Evolutionary conservation across 164 flowering plant species (phyloP).

Genomic region (Kingdonia uniflora): DNA sequence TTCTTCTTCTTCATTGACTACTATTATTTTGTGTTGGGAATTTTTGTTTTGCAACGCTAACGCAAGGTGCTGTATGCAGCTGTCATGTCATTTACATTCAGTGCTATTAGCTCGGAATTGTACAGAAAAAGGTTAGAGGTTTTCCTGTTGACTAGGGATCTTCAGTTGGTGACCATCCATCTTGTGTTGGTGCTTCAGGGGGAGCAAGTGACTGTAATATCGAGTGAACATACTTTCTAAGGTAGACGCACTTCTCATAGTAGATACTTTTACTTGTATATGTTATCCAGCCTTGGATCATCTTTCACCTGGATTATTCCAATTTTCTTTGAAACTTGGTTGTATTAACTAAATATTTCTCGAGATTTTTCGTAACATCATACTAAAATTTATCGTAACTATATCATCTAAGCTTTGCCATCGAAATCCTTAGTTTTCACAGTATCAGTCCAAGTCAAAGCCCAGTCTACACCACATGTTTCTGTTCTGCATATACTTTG

Average conservation of each 20-base stretch:
- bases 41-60: background rate
- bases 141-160: background rate
- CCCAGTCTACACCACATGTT: too few relatives aligned
- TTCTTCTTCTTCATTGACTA: background rate
- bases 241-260: background rate
- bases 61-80: background rate
- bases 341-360: too few relatives aligned
- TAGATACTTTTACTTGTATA: background rate
- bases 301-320: too few relatives aligned
- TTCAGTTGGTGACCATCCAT: background rate
- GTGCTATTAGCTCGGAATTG: background rate
- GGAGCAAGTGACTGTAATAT: background rate
- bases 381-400: too few relatives aligned
- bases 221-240: background rate
- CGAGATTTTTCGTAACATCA: too few relatives aligned
- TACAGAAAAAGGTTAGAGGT: background rate
- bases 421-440: too few relatives aligned
- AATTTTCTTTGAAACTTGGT: too few relatives aligned
- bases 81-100: background rate
- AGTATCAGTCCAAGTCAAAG: too few relatives aligned
- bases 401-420: too few relatives aligned
- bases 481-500: too few relatives aligned
- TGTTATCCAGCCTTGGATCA: background rate
- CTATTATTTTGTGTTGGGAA: background rate
- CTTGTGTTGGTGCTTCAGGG: background rate